Conservation (phyloP, 208 protist species). For the Naegleria fowleri region DNA sequence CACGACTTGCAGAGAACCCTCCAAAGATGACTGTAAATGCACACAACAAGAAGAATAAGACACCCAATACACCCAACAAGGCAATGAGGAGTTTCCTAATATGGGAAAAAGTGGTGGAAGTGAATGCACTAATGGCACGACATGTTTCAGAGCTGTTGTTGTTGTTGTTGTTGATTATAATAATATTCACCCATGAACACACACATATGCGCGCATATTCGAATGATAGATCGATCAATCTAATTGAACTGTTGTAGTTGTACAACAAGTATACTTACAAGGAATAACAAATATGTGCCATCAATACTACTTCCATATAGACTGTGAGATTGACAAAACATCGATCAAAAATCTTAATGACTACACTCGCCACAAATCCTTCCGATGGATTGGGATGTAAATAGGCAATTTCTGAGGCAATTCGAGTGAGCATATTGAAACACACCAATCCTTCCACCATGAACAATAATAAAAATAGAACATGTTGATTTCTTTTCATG, state of each 20-base stretch:
- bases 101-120: background rate
- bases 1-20: background rate
- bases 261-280: no score
- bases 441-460: background rate
- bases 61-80: background rate
- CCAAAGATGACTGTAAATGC: background rate
- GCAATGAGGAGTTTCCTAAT: background rate
- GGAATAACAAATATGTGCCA: background rate
- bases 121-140: background rate
- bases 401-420: background rate
- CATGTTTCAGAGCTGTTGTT: background rate
- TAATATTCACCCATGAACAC: no score
- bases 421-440: background rate
- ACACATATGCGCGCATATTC: no score
- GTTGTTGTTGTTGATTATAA: no score
- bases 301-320: background rate
- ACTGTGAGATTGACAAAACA: background rate
- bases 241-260: no score
- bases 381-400: background rate
- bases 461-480: background rate
- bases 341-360: background rate
- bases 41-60: background rate
- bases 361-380: background rate
- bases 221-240: no score
- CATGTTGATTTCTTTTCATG: background rate